Evolutionary conservation across 2,329 filamentous ascomycete genomes (phyloP), one percentile per base, ranked within the genome.

Genomic region (Venturia carpophila): DNA sequence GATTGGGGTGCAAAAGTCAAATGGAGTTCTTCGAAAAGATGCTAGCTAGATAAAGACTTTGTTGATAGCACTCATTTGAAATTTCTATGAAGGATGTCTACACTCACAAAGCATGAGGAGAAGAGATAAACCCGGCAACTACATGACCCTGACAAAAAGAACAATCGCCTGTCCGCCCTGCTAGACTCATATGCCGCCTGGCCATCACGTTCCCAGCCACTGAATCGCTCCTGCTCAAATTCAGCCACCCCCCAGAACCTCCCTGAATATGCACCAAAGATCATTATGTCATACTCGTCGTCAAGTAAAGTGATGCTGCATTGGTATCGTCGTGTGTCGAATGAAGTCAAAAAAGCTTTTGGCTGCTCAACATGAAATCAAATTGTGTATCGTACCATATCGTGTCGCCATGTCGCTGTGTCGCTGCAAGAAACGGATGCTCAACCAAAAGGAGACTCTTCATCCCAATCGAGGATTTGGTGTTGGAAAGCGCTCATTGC

Each of bases 281-380:
- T 58, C 52, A 39, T 58, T 24, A 58, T 34, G 3, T 58, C 52
- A 58, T 58, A 37, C 15, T 27, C 30, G 52, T 58, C 52, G 30
- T 58, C 30, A 58, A 58, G 27, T 19, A 58, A 24, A 24, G 58
- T 19, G 43, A 62, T 43, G 60, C 39, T 34, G 60, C 39, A 47
- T 47, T 47, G 39, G 60, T 43, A 62, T 62, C 60, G 21, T 62
- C 60, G 39, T 62, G 39, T 62, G 43, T 47, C 60, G 39, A 62
- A 43, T 19, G 15, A 62, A 27, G 43, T 62, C 27, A 43, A 7
- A 43, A 37, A 43, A 43, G 39, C 60, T 62, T 62, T 62, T 62
- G 21, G 43, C 43, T 27, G 43, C 60, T 43, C 24, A 19, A 19
- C 39, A 43, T 24, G 19, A 43, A 47, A 43, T 37, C 43, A 43